phyloP scores from a whole-genome alignment of 305 asterid genomes.

The Lippia alba region DNA sequence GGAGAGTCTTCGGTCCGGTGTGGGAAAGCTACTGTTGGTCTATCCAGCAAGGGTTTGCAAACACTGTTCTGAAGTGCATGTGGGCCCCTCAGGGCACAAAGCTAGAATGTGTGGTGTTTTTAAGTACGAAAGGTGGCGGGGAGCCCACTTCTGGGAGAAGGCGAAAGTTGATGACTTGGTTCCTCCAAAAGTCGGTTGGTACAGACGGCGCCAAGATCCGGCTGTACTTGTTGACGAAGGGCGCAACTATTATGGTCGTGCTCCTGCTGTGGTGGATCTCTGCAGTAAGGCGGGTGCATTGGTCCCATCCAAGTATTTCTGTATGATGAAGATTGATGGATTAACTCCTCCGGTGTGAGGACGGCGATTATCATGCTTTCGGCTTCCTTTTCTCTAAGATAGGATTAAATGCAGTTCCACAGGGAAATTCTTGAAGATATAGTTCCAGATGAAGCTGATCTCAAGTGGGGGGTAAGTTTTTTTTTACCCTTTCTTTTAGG shows the following conservation, averaged over 20 bases:
- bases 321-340: constrained; percentile 85
- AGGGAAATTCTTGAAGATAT: constrained; percentile 67
- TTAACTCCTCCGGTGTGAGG: constrained; percentile 68
- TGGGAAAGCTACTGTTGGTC: constrained; percentile 63
- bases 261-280: constrained; percentile 87
- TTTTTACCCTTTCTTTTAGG: too few relatives aligned
- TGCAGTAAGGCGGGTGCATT: too few relatives aligned
- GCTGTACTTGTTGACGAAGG: constrained; percentile 63
- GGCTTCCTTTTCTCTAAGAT: too few relatives aligned
- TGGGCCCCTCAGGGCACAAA: constrained; percentile 85
- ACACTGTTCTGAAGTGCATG: constrained; percentile 84
- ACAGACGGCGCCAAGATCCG: constrained; percentile 77
- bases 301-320: constrained; percentile 69
- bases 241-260: constrained; percentile 77
- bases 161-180: constrained; percentile 80
- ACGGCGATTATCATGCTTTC: too few relatives aligned
- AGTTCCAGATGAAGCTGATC: constrained; percentile 62
- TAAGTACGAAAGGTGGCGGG: constrained; percentile 68
- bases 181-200: constrained; percentile 78
- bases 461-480: constrained; percentile 81
- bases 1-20: constrained; percentile 78
- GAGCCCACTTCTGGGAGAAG: constrained; percentile 81
- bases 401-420: too few relatives aligned
- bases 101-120: constrained; percentile 93
- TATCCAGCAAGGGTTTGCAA: constrained; percentile 84